These are phyloP conservation scores for Mycena albidolilacea DNA, from an alignment of 768 basidiomycete genomes.

Conservation along the genomic window DNA sequence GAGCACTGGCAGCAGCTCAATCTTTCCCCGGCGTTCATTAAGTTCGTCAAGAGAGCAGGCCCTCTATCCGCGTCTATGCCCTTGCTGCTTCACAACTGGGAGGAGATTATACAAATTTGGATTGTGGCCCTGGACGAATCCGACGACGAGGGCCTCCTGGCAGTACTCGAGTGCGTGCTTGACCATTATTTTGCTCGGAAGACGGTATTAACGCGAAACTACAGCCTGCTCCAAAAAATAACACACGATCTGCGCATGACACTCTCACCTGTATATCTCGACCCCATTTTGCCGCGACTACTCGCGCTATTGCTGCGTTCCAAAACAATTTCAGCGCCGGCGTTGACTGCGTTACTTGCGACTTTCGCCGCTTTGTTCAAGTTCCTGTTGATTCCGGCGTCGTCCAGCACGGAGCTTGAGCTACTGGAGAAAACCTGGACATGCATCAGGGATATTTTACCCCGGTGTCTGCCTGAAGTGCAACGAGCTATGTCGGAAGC, in stretches of 20 bases:
- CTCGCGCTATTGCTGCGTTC: slow-evolving; percentile 70
- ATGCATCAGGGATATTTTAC: slow-evolving; percentile 63
- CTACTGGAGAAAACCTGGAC: slow-evolving; percentile 75
- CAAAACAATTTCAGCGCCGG: slow-evolving; percentile 64
- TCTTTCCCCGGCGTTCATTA: slow-evolving; percentile 80
- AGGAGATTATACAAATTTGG: slow-evolving; percentile 79
- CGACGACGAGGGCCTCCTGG: slow-evolving; percentile 80
- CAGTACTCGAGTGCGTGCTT: slow-evolving; percentile 80
- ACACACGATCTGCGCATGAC: slow-evolving; percentile 87
- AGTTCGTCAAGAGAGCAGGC: slow-evolving; percentile 74
- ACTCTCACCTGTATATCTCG: slow-evolving; percentile 71
- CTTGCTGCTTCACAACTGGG: slow-evolving; percentile 85
- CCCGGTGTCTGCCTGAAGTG: slow-evolving; percentile 77
- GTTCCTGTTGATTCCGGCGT: slow-evolving; percentile 75
- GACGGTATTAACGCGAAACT: slow-evolving; percentile 35
- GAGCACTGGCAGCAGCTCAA: slow-evolving; percentile 87
- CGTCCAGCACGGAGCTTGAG: slow-evolving; percentile 63
- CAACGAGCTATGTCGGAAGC: slow-evolving; percentile 88
- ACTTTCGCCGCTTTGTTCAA: slow-evolving; percentile 81
- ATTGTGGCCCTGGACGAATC: slow-evolving; percentile 66
- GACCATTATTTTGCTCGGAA: slow-evolving; percentile 6
- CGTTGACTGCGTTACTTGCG: slow-evolving; percentile 74
- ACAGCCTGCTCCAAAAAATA: slow-evolving; percentile 83
- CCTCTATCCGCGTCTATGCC: slow-evolving; percentile 82
- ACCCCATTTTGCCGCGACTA: slow-evolving; percentile 66